These are phyloP conservation scores for Nepenthes mirabilis DNA, from an alignment of 148 eudicot genomes.

Conservation along the genomic window DNA sequence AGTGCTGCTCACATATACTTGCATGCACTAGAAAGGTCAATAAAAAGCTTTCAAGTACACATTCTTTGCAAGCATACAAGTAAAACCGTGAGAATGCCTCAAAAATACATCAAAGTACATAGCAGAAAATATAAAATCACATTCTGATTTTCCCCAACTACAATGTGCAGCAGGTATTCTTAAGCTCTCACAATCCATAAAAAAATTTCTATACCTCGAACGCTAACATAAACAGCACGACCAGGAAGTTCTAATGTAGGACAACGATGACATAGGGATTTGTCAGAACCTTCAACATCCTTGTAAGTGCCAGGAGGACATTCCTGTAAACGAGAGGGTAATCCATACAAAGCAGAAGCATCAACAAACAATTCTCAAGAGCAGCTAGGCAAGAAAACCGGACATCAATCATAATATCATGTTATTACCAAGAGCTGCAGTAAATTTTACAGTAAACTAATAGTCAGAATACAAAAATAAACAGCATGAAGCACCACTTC, in stretches of 20 bases:
- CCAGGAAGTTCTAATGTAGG: constrained; percentile 63
- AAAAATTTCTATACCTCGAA: constrained; percentile 49
- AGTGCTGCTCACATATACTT: neutral
- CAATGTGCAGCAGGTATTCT: neutral
- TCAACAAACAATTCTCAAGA: neutral
- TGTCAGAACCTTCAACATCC: constrained; percentile 71
- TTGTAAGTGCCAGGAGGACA: constrained; percentile 90
- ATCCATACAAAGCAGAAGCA: constrained; percentile 1
- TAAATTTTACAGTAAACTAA: neutral
- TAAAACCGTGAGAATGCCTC: too few species aligned
- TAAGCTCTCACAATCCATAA: neutral
- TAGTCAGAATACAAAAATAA: neutral
- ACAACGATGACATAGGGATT: constrained; percentile 57
- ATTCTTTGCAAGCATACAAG: too few species aligned
- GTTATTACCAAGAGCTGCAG: neutral
- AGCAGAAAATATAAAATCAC: neutral
- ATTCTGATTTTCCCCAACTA: neutral
- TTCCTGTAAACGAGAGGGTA: constrained; percentile 36
- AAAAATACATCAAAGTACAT: neutral
- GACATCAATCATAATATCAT: neutral
- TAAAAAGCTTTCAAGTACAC: too few species aligned
- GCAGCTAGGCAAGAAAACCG: neutral
- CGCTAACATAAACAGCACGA: constrained; percentile 53
- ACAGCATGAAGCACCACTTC: too few species aligned
- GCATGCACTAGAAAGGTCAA: too few species aligned